Base-by-base conservation (phyloP, 441 rosid genomes). In the Geranium incanum region DNA sequence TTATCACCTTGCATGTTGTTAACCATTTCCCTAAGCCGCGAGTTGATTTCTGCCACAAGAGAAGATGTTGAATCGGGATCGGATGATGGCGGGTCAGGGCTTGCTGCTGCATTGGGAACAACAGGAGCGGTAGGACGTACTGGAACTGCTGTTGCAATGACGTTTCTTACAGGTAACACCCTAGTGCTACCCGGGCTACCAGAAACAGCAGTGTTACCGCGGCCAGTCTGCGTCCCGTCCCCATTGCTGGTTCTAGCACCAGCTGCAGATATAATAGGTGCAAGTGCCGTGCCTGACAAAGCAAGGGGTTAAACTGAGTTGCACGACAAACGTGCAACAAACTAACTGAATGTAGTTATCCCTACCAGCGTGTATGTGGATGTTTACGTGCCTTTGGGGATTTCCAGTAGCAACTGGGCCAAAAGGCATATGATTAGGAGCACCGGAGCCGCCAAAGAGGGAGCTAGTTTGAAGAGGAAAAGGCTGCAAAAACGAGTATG, bases 321-420 rank as follows among this genome's bases (percentile, higher is more conserved):
- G 36, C 36, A 23, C 36, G 9, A 23, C 23, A n/a, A 5, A 21
- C 33, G 33, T 28, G 33, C 33, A 28, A 28, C 33, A 28, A n/a
- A 11, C 12, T 38, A 38, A 65, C 16, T 7, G 23, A 67, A 67
- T 3, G 33, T 3, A 18, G 33, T 63, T 77, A 70, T 68, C 71
- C 91, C 78, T 70, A 95, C 99, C 99, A 68, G 99, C 96, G 82
- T 88, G 98, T 81, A 95, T 93, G 78, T 93, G 99, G 57, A 95
- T 95, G 82, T 95, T 95, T 72, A 95, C 72, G 75, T 89, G 80
- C 84, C 98, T 86, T 55, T 88, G 87, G 55, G 83, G 86, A 80
- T 77, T 86, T 78, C 91, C 93, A 74, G 80, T 66, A 68, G 95
- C 98, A 79, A 80, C 86, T 55, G 88, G 85, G 70, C 87, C 83